Conservation (phyloP, 2,329 filamentous ascomycete genomes). For the Aspergillus thermomutatus region DNA sequence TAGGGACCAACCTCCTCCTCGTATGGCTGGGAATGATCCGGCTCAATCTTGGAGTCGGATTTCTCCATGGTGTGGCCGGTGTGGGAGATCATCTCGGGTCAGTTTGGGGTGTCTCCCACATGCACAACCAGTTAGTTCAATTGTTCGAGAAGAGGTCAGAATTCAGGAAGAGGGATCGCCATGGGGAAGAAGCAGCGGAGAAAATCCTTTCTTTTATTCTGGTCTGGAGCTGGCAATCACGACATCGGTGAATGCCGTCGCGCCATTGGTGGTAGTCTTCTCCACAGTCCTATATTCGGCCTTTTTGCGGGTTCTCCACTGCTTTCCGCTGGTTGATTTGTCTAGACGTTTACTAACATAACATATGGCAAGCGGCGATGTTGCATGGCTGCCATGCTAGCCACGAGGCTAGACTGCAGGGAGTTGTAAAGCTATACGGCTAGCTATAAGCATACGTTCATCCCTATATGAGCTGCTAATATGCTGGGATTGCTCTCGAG, state of each 20-base stretch:
- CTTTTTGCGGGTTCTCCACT: background rate
- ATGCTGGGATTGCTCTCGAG: no score
- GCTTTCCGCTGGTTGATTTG: background rate
- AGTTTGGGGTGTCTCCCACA: background rate
- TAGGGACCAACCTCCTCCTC: constrained; percentile 5
- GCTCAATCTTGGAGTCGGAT: background rate
- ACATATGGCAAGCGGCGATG: no score
- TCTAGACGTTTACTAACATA: background rate
- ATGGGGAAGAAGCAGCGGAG: background rate
- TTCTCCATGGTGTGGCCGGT: background rate
- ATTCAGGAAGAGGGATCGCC: background rate
- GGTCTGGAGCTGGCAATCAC: background rate
- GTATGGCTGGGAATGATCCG: background rate
- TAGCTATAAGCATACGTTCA: no score
- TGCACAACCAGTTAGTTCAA: background rate
- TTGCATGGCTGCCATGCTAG: no score
- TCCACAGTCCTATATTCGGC: background rate
- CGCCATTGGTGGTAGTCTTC: background rate
- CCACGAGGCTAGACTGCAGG: no score
- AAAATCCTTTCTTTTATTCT: background rate
- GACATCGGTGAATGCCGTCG: background rate
- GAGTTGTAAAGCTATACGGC: no score
- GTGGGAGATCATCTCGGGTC: background rate
- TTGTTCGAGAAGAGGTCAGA: background rate
- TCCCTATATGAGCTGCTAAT: no score